phyloP scores from a whole-genome alignment of 352 stramenopile genomes.

The Blastocystis sp. region DNA sequence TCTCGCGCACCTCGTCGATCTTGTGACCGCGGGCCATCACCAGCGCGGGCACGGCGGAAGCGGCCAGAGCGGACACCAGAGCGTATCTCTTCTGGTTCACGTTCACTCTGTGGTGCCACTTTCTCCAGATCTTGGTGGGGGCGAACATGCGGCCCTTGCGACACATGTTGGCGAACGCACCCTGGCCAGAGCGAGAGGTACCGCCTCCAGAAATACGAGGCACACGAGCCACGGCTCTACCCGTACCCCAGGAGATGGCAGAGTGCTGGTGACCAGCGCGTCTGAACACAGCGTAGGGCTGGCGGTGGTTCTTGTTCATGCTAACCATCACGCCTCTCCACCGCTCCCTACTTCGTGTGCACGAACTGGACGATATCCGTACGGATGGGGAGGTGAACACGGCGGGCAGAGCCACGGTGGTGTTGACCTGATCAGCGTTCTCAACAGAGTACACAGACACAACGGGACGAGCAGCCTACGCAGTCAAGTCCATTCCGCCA shows the following conservation, averaged over 20 bases:
- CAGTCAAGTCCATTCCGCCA: neutral
- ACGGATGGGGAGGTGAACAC: constrained; percentile 95
- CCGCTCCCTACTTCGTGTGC: constrained; percentile 83
- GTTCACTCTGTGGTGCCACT: constrained; percentile 98
- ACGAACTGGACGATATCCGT: constrained; percentile 98
- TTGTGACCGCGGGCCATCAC: constrained; percentile 95
- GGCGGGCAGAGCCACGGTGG: constrained; percentile 85
- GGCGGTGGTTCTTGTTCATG: constrained; percentile 98
- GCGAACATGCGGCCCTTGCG: constrained; percentile 95
- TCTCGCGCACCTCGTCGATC: constrained; percentile 92
- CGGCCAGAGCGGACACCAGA: constrained; percentile 91
- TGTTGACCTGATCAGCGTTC: constrained; percentile 78
- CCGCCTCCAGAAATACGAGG: constrained; percentile 93
- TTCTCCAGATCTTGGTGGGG: constrained; percentile 96
- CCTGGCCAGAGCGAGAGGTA: constrained; percentile 93
- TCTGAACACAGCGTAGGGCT: constrained; percentile 94
- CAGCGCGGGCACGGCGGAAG: constrained; percentile 89
- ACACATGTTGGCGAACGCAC: constrained; percentile 98
- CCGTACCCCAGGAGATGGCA: constrained; percentile 95
- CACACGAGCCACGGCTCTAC: constrained; percentile 97
- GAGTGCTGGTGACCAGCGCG: constrained; percentile 90
- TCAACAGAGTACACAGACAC: constrained; percentile 88
- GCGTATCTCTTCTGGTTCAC: constrained; percentile 95
- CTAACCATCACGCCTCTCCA: neutral
- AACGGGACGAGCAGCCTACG: constrained; percentile 84